Evolutionary conservation across 371 early-diverging fungal species (phyloP).

Genomic region (Actinomortierella wolfii): DNA sequence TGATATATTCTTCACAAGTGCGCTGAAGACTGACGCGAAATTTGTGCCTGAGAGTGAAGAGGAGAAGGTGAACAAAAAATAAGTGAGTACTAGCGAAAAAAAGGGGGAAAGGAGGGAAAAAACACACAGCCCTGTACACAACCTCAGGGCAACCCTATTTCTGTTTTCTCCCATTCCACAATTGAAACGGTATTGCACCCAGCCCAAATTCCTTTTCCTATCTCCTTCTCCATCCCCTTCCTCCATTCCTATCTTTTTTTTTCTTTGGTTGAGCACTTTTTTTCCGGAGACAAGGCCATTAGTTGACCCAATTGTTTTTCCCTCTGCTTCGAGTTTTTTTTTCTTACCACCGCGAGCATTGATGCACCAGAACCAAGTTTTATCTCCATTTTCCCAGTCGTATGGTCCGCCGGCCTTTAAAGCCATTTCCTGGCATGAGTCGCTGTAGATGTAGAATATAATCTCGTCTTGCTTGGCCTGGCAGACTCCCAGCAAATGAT

Average conservation of each 20-base stretch:
- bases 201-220: too few species aligned
- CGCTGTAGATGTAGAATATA: slow-evolving; percentile 16
- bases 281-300: too few species aligned
- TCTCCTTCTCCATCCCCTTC: too few species aligned
- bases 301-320: too few species aligned
- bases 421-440: background rate
- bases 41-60: slow-evolving; percentile 17
- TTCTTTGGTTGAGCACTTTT: too few species aligned
- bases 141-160: background rate
- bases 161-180: background rate
- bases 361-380: slow-evolving; percentile 14
- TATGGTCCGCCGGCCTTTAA: slow-evolving; percentile 11
- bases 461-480: slow-evolving; percentile 13
- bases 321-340: background rate
- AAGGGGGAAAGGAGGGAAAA: background rate
- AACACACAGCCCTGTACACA: background rate
- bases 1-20: slow-evolving; percentile 2
- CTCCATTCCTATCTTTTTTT: too few species aligned
- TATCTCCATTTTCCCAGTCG: background rate
- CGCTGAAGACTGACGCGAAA: slow-evolving; percentile 24
- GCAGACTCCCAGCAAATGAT: slow-evolving; percentile 19
- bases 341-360: slow-evolving; percentile 22
- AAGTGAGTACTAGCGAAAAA: background rate
- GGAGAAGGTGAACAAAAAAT: background rate
- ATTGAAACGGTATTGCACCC: too few species aligned